Conservation (phyloP, 352 stramenopile species). For the Globisporangium emineosum region DNA sequence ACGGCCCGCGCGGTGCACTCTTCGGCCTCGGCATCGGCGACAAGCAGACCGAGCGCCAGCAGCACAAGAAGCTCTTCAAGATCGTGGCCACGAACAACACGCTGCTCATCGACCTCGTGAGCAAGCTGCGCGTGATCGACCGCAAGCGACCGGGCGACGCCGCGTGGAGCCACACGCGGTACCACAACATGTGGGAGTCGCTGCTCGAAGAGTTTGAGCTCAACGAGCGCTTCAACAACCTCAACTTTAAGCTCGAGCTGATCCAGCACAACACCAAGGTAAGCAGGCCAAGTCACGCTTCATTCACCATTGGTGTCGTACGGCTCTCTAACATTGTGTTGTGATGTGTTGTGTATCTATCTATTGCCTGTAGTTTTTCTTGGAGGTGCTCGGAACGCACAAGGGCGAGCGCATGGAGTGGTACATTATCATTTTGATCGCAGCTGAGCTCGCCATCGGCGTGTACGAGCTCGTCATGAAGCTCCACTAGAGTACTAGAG, state of each 20-base stretch:
- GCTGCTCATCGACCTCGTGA: conserved; percentile 95
- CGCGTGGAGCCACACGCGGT: conserved; percentile 94
- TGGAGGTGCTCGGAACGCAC: conserved; percentile 95
- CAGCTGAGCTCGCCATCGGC: conserved; percentile 91
- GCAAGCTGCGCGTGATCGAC: conserved; percentile 95
- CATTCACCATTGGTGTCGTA: too few relatives aligned
- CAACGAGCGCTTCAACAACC: conserved; percentile 92
- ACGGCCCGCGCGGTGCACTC: conserved; percentile 63
- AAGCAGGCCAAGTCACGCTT: conserved; percentile 10
- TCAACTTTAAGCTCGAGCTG: conserved; percentile 97
- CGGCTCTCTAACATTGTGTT: conserved; percentile 3
- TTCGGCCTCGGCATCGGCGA: conserved; percentile 50
- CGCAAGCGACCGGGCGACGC: conserved; percentile 89
- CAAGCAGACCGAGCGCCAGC: conserved; percentile 62
- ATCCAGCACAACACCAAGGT: conserved; percentile 98
- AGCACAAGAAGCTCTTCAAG: conserved; percentile 81
- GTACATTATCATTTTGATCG: conserved; percentile 98
- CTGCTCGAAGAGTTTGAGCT: conserved; percentile 93
- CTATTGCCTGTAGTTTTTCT: conserved; percentile 86
- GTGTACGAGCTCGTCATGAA: conserved; percentile 81
- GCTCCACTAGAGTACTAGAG: conserved; percentile 33
- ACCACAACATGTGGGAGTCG: conserved; percentile 91
- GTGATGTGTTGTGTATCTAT: neutral
- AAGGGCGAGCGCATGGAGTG: conserved; percentile 95
- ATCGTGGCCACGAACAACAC: conserved; percentile 96